A percentile compares a stretch with the other conserved stretches of the same genome.
Conservation (phyloP, 352 stramenopile genomes). For the Globisporangium takayamanum region DNA sequence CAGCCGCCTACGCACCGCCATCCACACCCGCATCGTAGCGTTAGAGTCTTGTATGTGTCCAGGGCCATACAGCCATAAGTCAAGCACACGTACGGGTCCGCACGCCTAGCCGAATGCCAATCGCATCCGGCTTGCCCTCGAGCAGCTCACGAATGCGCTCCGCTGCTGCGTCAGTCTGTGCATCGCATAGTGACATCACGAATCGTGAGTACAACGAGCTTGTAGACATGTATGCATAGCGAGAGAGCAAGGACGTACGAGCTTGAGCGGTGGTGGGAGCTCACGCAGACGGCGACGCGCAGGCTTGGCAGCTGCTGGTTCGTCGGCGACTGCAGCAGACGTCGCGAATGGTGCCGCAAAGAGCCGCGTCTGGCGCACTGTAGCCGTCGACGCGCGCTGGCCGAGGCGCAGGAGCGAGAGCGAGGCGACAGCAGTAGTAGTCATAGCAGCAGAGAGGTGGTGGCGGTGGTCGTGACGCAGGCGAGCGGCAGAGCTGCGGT, state of each 20-base stretch:
- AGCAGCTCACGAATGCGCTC: slow-evolving; percentile 86
- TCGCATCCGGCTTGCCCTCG: slow-evolving; percentile 73
- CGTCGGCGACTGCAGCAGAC: slow-evolving; percentile 36
- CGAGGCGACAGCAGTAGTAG: neutral
- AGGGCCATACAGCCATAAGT: too few relatives aligned
- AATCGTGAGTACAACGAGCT: too few relatives aligned
- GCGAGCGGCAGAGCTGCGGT: neutral
- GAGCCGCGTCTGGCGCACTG: slow-evolving; percentile 6
- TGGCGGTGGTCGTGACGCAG: neutral
- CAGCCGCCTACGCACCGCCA: slow-evolving; percentile 80
- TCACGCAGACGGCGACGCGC: slow-evolving; percentile 55
- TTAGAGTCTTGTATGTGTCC: neutral
- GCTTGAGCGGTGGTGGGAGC: slow-evolving; percentile 64
- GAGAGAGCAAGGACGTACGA: slow-evolving; percentile 30
- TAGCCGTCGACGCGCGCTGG: neutral
- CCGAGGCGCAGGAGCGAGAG: neutral
- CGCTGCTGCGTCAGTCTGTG: slow-evolving; percentile 83
- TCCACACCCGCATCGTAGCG: neutral
- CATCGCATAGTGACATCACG: neutral
- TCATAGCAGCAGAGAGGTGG: neutral
- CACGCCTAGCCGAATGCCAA: slow-evolving; percentile 95
- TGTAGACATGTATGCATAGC: neutral
- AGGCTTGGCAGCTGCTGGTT: slow-evolving; percentile 14
- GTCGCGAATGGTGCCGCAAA: slow-evolving; percentile 13
- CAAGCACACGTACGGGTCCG: slow-evolving; percentile 76